Evolutionary conservation across 1,284 basidiomycete species (phyloP).

Genomic region (Moesziomyces sp.): DNA sequence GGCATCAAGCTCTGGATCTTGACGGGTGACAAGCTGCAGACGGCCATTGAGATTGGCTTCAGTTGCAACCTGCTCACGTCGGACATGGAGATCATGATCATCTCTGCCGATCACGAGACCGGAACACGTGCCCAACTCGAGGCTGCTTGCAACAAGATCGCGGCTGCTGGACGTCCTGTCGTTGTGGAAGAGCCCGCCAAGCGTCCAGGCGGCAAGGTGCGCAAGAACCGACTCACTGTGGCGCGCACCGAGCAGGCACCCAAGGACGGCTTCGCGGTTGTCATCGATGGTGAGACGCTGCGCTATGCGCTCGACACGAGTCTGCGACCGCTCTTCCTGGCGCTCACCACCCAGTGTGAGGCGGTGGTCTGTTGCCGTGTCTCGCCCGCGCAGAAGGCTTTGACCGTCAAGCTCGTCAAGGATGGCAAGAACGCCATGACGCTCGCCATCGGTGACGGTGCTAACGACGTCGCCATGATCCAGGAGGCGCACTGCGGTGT

Average conservation of each 20-base stretch:
- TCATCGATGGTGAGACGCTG: conserved; percentile 95
- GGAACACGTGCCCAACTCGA: conserved; percentile 87
- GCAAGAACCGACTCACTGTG: conserved; percentile 46
- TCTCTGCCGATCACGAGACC: conserved; percentile 83
- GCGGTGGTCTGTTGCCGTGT: conserved; percentile 98
- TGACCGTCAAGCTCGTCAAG: conserved; percentile 94
- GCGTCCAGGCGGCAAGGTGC: conserved; percentile 38
- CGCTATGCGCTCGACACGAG: conserved; percentile 81
- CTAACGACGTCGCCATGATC: conserved; percentile 96
- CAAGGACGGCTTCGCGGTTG: conserved; percentile 80
- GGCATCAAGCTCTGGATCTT: conserved; percentile 98
- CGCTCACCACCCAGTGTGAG: conserved; percentile 92
- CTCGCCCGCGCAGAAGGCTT: conserved; percentile 93
- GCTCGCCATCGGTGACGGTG: conserved; percentile 93
- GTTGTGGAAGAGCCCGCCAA: conserved; percentile 45
- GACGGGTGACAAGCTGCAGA: conserved; percentile 95
- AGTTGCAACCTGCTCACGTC: conserved; percentile 54
- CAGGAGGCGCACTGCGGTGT: conserved; percentile 97
- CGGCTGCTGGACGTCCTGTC: conserved; percentile 77
- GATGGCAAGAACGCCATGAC: conserved; percentile 96
- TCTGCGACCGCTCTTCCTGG: conserved; percentile 86
- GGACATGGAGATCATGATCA: conserved; percentile 86
- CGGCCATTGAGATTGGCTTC: conserved; percentile 89
- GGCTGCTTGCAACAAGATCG: conserved; percentile 92
- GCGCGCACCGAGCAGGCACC: conserved; percentile 44